A percentile compares a stretch with the other conserved stretches of the same genome.
These are phyloP conservation scores for Mrakia gelida DNA, from an alignment of 768 basidiomycete species.

Conservation along the genomic window DNA sequence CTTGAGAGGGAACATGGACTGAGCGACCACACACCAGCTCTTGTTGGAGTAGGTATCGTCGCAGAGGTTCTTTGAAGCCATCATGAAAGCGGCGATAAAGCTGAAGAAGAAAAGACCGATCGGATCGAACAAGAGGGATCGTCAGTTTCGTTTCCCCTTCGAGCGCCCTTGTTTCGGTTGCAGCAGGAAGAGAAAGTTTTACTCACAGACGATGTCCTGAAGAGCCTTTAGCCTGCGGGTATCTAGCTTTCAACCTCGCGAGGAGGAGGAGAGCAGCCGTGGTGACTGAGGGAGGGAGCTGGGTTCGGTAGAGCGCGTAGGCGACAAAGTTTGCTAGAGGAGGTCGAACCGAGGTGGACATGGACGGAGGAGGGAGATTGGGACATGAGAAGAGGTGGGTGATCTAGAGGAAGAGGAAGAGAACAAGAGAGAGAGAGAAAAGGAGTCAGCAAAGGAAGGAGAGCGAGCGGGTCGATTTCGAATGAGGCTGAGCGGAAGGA, in stretches of 20 bases:
- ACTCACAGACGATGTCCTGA: conserved; percentile 69
- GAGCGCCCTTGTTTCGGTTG: background rate
- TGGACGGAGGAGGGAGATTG: conserved; percentile 54
- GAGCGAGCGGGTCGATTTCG: background rate
- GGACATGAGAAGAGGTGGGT: conserved; percentile 82
- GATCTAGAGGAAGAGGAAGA: conserved; percentile 47
- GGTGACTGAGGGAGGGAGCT: conserved; percentile 63
- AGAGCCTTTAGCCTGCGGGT: conserved; percentile 82
- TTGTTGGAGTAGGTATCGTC: conserved; percentile 93
- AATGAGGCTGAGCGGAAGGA: background rate
- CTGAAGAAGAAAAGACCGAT: background rate
- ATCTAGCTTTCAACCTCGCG: conserved; percentile 81
- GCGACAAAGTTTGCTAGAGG: conserved; percentile 35
- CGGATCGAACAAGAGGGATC: background rate
- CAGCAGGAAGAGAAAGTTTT: background rate
- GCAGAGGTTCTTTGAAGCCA: conserved; percentile 60
- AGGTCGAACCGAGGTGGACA: conserved; percentile 29
- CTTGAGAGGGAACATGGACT: conserved; percentile 74
- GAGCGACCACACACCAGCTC: conserved; percentile 84
- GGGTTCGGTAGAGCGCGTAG: conserved; percentile 51
- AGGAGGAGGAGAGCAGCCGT: conserved; percentile 68
- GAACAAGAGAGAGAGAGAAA: background rate
- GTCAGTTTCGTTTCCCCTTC: background rate
- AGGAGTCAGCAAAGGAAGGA: background rate
- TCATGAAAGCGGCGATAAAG: conserved; percentile 89